Evolutionary conservation across 768 basidiomycete genomes (phyloP).

Genomic region (Cytidiella melzeri): DNA sequence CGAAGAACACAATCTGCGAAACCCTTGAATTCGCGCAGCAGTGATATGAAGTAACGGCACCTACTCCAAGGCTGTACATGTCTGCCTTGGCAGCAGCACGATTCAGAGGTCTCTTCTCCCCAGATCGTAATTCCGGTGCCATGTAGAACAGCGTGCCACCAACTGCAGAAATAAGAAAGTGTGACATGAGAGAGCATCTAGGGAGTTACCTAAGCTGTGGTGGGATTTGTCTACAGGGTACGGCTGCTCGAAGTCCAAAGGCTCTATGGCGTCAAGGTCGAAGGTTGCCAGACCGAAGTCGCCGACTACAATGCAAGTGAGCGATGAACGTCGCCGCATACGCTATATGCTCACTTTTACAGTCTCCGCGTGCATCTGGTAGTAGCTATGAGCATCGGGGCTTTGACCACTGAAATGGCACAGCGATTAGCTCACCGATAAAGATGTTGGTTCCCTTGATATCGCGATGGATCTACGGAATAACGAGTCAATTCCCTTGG

Average conservation of each 20-base stretch:
- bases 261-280: slow-evolving; percentile 72
- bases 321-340: background rate
- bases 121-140: slow-evolving; percentile 80
- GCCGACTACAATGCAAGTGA: slow-evolving; percentile 47
- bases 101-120: slow-evolving; percentile 46
- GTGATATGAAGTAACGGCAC: no score
- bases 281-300: slow-evolving; percentile 92
- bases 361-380: slow-evolving; percentile 74
- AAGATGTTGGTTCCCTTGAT: slow-evolving; percentile 94
- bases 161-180: no score
- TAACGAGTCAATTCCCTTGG: slow-evolving; percentile 1
- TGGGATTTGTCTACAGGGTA: no score
- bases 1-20: slow-evolving; percentile 87
- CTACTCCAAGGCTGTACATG: slow-evolving; percentile 88
- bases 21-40: no score
- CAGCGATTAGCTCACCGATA: slow-evolving; percentile 77
- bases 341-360: slow-evolving; percentile 48
- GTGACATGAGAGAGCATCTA: no score
- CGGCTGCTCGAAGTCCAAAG: slow-evolving; percentile 62
- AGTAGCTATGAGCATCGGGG: no score
- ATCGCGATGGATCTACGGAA: slow-evolving; percentile 68
- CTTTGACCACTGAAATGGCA: no score
- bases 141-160: slow-evolving; percentile 91
- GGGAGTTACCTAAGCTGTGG: no score
- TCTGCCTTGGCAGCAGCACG: slow-evolving; percentile 62